Evolutionary conservation across 2,329 filamentous ascomycete species (phyloP), one percentile per base, ranked within the genome.

Genomic region (Sphaerulina vaccinii): DNA sequence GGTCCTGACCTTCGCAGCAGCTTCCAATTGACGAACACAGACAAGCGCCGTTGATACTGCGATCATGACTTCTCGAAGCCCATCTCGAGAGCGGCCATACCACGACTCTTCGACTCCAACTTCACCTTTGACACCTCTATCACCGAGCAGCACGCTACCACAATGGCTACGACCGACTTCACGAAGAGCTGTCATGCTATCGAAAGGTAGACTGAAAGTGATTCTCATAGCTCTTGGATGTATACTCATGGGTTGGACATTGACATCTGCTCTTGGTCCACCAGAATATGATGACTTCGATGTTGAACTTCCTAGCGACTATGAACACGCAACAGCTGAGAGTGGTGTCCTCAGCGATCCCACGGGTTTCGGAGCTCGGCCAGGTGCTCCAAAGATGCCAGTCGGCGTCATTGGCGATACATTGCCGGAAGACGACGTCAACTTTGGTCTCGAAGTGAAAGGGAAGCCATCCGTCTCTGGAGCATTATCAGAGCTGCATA

Each of bases 401-500:
- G 50, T 54, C 10, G 60, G 57, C 10, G 61, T 62, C 3, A 45
- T 60, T 15, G 58, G 57, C 13, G 54, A 51, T 21, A 42, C 29
- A 32, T 38, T 49, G 3, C 58, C 56, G 10, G 52, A 55, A 16
- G 59, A 61, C 9, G 51, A 57, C 13, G 35, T 32, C 8, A 35
- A 38, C 5, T 15, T 40, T 10, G 37, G 33, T n/a, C 24, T 43
- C 4, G 33, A 32, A 13, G 44, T 46, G 13, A 41, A 43, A 18
- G 57, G 59, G 33, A 51, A 55, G 21, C 65, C 65, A 1, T 62
- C 62, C 1, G 61, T 68, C n/a, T 61, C 59, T n/a, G 64, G 65
- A 15, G 67, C 67, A 1, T 49, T 69, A 40, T 52, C 62, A 5
- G 66, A 68, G 23, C 53, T 69, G 9, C 65, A 68, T 47, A 52